Conservation (phyloP, 2,329 filamentous ascomycete species). For the Aspergillus costaricaensis region DNA sequence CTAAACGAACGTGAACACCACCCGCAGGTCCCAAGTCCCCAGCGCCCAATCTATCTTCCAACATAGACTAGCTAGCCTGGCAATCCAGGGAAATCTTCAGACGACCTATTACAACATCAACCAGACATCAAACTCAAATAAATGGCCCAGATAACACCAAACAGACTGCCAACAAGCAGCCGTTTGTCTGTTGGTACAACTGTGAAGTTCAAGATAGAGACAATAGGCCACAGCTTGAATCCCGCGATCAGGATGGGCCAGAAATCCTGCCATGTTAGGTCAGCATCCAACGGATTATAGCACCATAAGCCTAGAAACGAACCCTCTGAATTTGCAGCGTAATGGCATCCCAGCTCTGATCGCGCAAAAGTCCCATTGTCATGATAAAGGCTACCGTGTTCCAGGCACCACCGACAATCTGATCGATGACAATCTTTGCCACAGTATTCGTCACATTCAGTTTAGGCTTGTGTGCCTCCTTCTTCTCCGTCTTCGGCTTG, state of each 20-base stretch:
- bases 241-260: constrained; percentile 40
- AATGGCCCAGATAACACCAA: constrained; percentile 43
- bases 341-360: constrained; percentile 36
- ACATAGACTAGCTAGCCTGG: background rate
- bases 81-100: background rate
- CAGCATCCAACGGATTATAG: background rate
- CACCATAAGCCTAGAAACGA: constrained; percentile 11
- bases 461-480: constrained; percentile 18
- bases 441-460: constrained; percentile 39
- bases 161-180: constrained; percentile 37
- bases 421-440: constrained; percentile 61
- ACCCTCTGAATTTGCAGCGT: constrained; percentile 37
- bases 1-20: background rate
- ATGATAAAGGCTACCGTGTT: constrained; percentile 60
- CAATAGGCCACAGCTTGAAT: constrained; percentile 44
- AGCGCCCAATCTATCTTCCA: background rate
- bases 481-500: constrained; percentile 19
- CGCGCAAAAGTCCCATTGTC: constrained; percentile 54
- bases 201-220: constrained; percentile 42
- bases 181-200: constrained; percentile 39
- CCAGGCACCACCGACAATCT: constrained; percentile 57
- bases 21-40: background rate
- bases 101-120: constrained; percentile 6
- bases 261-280: constrained; percentile 32
- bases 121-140: constrained; percentile 40